Base-by-base conservation (phyloP, 2,329 filamentous ascomycete genomes). In the Exutisphaerella laricina region DNA sequence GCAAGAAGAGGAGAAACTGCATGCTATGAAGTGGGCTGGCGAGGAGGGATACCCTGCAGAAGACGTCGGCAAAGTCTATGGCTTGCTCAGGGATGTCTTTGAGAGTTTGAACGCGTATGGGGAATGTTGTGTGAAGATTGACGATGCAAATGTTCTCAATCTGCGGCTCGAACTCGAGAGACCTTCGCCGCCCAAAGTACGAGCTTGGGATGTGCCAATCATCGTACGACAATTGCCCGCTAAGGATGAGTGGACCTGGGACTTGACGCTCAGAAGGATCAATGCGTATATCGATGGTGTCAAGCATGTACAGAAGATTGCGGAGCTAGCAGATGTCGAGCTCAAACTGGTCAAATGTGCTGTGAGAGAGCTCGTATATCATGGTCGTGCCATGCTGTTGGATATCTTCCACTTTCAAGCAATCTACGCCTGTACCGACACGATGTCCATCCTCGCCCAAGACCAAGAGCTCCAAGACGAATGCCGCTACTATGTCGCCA, bases 101-200 rank as follows among this genome's bases (percentile, higher is more conserved):
- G 88, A 96, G 67, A 89, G 98, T 62, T 63, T 98, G 55, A 96
- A 97, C 61, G 94, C 94, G 58, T 98, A 96, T 60, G 89, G 87
- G 60, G 92, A 98, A 70, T 95, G 89, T 73, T 62, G 57, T 35
- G 54, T 58, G 14, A 48, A 53, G 13, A 41, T 61, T 17, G 43
- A 53, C 25, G 46, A 45, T 14, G 32, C 44, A 10, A 50, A 59
- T 36, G 53, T 59, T 7, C 46, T 63, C 28, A 62, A 61, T 43
- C 41, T 63, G n/a, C 51, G 54, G 12, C 38, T 60, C 20, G 45
- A 50, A n/a, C 26, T 88, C 0, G 81, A 86, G 34, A 84, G 90
- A 57, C 74, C 80, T 1, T 78, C 81, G 12, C 89, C 89, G 2
- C 81, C 87, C 0, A 74, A 80, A 3, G 83, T 97, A 42, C 82